Conservation (phyloP, 2,329 filamentous ascomycete genomes). For the Helotiales sp. region DNA sequence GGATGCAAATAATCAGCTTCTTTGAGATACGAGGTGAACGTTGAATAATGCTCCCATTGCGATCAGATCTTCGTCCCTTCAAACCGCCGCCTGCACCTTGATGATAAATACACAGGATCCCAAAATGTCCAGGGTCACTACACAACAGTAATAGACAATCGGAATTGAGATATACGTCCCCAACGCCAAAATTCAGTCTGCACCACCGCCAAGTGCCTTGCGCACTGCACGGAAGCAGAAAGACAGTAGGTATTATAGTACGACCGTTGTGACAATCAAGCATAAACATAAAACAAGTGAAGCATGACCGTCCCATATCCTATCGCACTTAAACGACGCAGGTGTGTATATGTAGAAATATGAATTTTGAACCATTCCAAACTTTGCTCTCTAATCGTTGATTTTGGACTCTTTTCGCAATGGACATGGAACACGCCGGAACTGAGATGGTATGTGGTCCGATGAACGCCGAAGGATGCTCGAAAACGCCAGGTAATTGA, state of each 20-base stretch:
- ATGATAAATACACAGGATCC: constrained; percentile 36
- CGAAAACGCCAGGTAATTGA: constrained; percentile 35
- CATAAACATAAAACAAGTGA: constrained; percentile 32
- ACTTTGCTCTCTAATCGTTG: constrained; percentile 30
- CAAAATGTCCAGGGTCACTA: constrained; percentile 24
- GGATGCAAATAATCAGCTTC: background rate
- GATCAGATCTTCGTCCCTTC: constrained; percentile 23
- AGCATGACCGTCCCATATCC: constrained; percentile 28
- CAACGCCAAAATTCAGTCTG: constrained; percentile 29
- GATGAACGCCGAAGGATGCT: constrained; percentile 36
- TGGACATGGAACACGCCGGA: constrained; percentile 32
- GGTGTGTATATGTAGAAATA: constrained; percentile 32
- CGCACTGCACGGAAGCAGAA: constrained; percentile 25
- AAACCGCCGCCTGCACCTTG: constrained; percentile 19
- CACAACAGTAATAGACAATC: constrained; percentile 27
- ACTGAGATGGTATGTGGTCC: constrained; percentile 34
- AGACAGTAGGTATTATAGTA: constrained; percentile 31
- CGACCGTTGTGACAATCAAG: constrained; percentile 28
- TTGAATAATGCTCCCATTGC: constrained; percentile 29
- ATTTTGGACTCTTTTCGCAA: constrained; percentile 33
- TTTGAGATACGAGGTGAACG: constrained; percentile 7
- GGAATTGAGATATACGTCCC: constrained; percentile 26
- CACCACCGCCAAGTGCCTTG: constrained; percentile 21
- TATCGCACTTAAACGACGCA: constrained; percentile 20
- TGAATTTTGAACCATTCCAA: constrained; percentile 28